These are phyloP conservation scores for Gracilaria caudata DNA, from an alignment of 23 red algal genomes.

Conservation along the genomic window DNA sequence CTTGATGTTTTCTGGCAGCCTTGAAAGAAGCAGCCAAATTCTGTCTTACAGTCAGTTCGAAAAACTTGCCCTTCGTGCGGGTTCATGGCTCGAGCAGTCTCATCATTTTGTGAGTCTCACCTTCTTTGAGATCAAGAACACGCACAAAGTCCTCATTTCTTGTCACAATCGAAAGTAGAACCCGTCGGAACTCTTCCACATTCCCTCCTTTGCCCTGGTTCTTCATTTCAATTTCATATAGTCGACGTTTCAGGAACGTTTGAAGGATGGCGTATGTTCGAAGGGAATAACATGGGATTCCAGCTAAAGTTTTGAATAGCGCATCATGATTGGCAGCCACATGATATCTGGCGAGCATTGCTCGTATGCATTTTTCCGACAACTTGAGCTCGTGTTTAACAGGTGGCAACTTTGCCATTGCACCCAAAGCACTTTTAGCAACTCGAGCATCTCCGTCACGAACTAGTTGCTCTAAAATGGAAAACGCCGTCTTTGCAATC, in stretches of 20 bases:
- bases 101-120: constrained; percentile 22
- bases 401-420: neutral
- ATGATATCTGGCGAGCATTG: constrained; percentile 3
- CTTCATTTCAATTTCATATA: constrained; percentile 6
- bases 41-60: too few relatives aligned
- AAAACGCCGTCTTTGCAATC: constrained; percentile 9
- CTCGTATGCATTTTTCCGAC: constrained; percentile 28
- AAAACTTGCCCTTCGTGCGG: neutral
- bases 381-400: neutral
- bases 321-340: neutral
- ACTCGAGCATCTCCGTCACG: constrained; percentile 27
- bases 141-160: constrained; percentile 13
- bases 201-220: neutral
- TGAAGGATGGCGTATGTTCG: constrained; percentile 9
- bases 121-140: constrained; percentile 13
- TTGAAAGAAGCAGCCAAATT: too few relatives aligned
- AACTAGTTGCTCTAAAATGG: neutral
- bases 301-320: neutral
- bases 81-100: constrained; percentile 8
- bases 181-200: constrained; percentile 12
- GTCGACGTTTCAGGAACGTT: constrained; percentile 1
- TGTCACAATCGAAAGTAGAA: neutral
- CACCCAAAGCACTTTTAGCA: constrained; percentile 7
- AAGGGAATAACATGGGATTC: neutral
- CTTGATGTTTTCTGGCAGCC: too few relatives aligned